Base-by-base conservation (phyloP, 306 rosid genomes). In the Trichosanthes truncata region DNA sequence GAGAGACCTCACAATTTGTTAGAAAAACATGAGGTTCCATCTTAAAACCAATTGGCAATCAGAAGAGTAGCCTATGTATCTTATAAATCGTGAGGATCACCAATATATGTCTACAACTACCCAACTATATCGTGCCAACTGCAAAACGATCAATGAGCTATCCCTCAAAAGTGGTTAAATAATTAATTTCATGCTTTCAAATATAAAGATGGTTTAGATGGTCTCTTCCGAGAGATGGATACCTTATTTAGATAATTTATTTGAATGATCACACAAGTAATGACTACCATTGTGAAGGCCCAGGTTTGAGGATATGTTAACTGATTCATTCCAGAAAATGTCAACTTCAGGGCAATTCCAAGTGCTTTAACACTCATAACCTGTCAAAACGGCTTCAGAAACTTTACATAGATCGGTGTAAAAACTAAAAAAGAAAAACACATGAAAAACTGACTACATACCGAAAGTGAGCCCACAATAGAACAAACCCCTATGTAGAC, bases 401-500 rank as follows among this genome's bases (percentile, higher is more conserved):
- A 14, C 43, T 75, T 72, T 40, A 49, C 31, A 29, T 18, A 26
- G 38, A 26, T 18, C 9, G 7, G 11, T 33, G 48, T 49, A 20
- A 9, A 10, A 52, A 68, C 74, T 40, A 20, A 36, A 51, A 63
- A 23, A 14, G n/a, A 63, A 9, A n/a, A 75, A 52, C 29, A 12
- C 5, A 8, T 17, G 63, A 51, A 35, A 49, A 75, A 75, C 62
- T 12, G 78, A 49, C 62, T 52, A 35, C 79, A 51, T 75, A 75
- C 79, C 65, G 79, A 75, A 52, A 75, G 79, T 75, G 79, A 75
- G 48, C 79, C 79, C 48, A 75, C 61, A 49, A 75, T 53, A 75
- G 79, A 75, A 51, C 79, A 75, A 75, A 75, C 45, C 79, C 79
- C 79, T 17, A 75, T 75, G 63, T 75, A 75, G 46, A 75, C 79